These are phyloP conservation scores for Triangularia setosa DNA, from an alignment of 2,329 filamentous ascomycete species.

Conservation along the genomic window DNA sequence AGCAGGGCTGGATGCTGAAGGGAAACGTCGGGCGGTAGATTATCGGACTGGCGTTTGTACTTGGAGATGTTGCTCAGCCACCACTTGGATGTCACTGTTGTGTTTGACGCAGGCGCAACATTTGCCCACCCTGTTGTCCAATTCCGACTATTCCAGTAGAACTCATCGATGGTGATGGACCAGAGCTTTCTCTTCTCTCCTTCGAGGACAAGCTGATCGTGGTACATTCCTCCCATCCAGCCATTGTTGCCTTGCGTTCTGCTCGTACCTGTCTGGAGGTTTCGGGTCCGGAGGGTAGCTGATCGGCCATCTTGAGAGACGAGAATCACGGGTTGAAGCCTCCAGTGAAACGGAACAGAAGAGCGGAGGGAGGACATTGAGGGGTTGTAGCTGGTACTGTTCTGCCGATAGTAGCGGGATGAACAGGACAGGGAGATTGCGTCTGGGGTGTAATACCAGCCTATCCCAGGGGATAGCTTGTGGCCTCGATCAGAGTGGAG, in stretches of 20 bases:
- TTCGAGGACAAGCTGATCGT: constrained; percentile 21
- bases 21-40: constrained; percentile 10
- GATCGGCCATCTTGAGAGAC: constrained; percentile 16
- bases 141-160: constrained; percentile 19
- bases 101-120: neutral
- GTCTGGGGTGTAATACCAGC: constrained; percentile 16
- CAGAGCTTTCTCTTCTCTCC: constrained; percentile 16
- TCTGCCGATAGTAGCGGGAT: constrained; percentile 12
- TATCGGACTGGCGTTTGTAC: neutral
- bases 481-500: constrained; percentile 18
- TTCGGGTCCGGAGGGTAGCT: constrained; percentile 10
- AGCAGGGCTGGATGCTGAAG: constrained; percentile 8
- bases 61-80: neutral
- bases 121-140: constrained; percentile 16
- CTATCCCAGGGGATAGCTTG: constrained; percentile 18
- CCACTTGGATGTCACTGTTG: neutral
- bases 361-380: neutral
- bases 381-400: neutral
- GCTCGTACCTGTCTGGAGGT: constrained; percentile 15
- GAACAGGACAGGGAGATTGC: constrained; percentile 17
- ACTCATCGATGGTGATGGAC: constrained; percentile 21
- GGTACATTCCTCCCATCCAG: constrained; percentile 22
- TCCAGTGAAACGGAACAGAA: constrained; percentile 19
- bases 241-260: constrained; percentile 4
- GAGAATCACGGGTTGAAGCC: constrained; percentile 16